Conservation (phyloP, 129 eudicot species). For the Escallonia rubra region DNA sequence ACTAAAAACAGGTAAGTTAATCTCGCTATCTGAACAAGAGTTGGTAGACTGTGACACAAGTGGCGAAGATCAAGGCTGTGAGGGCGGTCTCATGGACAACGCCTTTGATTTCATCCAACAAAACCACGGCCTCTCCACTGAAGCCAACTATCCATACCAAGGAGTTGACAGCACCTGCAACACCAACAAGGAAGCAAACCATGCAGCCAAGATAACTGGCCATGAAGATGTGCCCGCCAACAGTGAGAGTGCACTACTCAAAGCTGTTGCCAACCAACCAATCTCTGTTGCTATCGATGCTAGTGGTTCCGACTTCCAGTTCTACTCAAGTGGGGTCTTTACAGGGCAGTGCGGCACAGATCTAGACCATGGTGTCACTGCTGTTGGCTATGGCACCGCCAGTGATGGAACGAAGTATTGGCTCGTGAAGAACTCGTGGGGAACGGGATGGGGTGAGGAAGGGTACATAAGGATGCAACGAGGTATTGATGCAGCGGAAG, state of each 20-base stretch:
- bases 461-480: slow-evolving; percentile 9
- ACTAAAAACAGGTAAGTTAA: neutral
- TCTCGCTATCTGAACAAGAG: slow-evolving; percentile 1
- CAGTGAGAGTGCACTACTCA: neutral
- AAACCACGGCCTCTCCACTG: slow-evolving; percentile 2
- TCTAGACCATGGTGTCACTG: slow-evolving; percentile 8
- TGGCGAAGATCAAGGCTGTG: slow-evolving; percentile 3
- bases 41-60: slow-evolving; percentile 2
- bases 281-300: neutral
- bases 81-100: slow-evolving; percentile 2
- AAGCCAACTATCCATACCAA: neutral
- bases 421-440: slow-evolving; percentile 10
- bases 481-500: slow-evolving; percentile 5
- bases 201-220: neutral
- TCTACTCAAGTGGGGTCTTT: slow-evolving; percentile 9
- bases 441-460: slow-evolving; percentile 9
- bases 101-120: slow-evolving; percentile 4
- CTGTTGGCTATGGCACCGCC: slow-evolving; percentile 11
- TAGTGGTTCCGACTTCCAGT: slow-evolving; percentile 4
- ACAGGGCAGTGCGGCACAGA: slow-evolving; percentile 8
- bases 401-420: slow-evolving; percentile 12
- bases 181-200: neutral
- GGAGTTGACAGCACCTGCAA: slow-evolving; percentile 6
- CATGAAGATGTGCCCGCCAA: slow-evolving; percentile 1
- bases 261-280: slow-evolving; percentile 4